A percentile compares a stretch with the other conserved stretches of the same genome.
phyloP scores from a whole-genome alignment of 179 eudicot species.

The Beta lomatogona region DNA sequence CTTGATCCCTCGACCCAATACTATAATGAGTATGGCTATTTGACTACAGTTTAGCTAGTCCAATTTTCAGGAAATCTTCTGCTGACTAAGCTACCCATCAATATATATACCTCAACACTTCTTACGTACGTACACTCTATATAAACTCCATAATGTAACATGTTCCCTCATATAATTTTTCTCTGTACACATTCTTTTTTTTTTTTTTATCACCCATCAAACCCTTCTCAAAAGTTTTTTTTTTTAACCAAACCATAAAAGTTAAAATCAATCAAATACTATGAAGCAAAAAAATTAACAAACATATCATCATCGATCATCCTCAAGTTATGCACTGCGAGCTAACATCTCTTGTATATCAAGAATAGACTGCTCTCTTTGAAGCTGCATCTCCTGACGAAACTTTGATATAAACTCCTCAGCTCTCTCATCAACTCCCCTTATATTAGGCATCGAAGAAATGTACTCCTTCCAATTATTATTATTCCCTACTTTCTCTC shows the following conservation, averaged over 20 bases:
- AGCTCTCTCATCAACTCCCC: conserved; percentile 71
- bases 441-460: conserved; percentile 31
- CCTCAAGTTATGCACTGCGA: conserved; percentile 40
- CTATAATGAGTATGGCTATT: no score
- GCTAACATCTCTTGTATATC: conserved; percentile 71
- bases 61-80: no score
- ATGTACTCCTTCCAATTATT: conserved; percentile 34
- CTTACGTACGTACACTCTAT: no score
- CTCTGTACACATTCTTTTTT: neutral
- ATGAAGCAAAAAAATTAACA: neutral
- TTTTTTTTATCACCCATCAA: neutral
- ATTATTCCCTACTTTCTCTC: conserved; percentile 2
- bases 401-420: conserved; percentile 72
- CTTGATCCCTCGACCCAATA: no score
- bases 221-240: no score
- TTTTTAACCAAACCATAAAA: neutral
- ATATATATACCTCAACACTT: no score
- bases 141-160: no score
- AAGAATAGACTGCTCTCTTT: conserved; percentile 62
- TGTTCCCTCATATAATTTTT: no score
- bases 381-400: conserved; percentile 54
- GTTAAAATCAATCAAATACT: neutral
- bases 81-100: no score
- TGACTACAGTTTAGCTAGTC: no score
- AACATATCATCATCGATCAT: neutral